Conservation (phyloP, 495 filamentous ascomycete species). For the Penicillium parvum region DNA sequence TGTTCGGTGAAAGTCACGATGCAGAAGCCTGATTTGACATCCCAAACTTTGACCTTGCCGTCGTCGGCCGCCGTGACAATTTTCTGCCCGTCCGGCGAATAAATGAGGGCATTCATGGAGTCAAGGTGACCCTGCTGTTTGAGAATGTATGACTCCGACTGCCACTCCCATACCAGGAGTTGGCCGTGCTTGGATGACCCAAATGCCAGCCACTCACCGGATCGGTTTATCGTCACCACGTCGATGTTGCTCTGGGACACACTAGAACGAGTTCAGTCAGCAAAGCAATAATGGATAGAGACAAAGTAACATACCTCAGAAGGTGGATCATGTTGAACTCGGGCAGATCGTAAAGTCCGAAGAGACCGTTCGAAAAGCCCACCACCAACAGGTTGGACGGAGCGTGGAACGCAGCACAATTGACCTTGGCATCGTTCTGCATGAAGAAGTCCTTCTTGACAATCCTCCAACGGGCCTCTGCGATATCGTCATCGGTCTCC, state of each 20-base stretch:
- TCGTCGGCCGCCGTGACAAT: conserved; percentile 93
- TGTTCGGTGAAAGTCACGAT: conserved; percentile 98
- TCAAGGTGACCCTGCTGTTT: conserved; percentile 98
- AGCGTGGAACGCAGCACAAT: conserved; percentile 82
- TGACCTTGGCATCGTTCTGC: conserved; percentile 82
- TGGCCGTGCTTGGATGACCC: conserved; percentile 95
- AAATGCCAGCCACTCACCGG: conserved; percentile 96
- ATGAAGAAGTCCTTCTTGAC: conserved; percentile 83
- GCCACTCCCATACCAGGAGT: conserved; percentile 98
- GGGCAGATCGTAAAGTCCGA: conserved; percentile 92
- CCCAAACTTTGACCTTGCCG: conserved; percentile 98
- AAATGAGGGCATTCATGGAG: conserved; percentile 88
- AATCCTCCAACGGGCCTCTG: conserved; percentile 77
- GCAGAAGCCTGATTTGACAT: conserved; percentile 92
- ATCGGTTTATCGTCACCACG: conserved; percentile 84
- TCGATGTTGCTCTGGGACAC: conserved; percentile 96
- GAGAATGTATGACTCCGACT: conserved; percentile 97
- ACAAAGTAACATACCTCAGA: conserved; percentile 44
- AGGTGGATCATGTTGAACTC: conserved; percentile 94
- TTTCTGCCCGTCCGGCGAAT: conserved; percentile 88
- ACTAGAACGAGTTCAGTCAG: conserved; percentile 45
- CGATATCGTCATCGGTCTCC: conserved; percentile 56
- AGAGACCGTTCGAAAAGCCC: conserved; percentile 91
- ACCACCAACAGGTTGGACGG: conserved; percentile 83
- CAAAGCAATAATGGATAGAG: background rate